Evolutionary conservation across 345 rosid genomes (phyloP), one percentile per base, ranked within the genome.

Genomic region (Arabidopsis arenosa): DNA sequence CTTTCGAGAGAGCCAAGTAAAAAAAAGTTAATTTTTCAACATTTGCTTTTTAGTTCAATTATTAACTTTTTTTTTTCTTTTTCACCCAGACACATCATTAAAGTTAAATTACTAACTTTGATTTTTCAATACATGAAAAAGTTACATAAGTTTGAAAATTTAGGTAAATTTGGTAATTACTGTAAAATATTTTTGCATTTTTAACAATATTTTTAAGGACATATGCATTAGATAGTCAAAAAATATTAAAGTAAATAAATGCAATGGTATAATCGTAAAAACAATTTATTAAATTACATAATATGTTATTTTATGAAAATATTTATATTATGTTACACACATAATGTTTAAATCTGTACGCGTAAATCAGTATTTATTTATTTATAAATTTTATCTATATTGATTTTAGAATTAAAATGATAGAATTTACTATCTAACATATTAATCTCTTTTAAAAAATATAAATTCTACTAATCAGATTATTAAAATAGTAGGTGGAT

Each of bases 1-100:
- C 43, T 65, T 17, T 47, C 15, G 5, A 65, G 56, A 65, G 56
- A 48, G 56, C 28, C 9, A 11, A 47, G 43, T 28, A 35, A 45
- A 65, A 30, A 41, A 12, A 40, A 32, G 41, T 6, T 12, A 45
- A n/a, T 48, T 54, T 55, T 12, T 62, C 52, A 3, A 28, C 1
- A 23, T 45, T 17, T 15, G 28, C 40, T 45, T 65, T 48, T 32
- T 47, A 35, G 8, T 32, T 65, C 56, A 47, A 47, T 65, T 47
- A 65, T 47, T 47, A 47, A 23, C 39, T 63, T 63, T 63, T 2
- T 9, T 12, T 36, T 36, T n/a, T 32, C 10, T 35, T n/a, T 15
- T 56, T 36, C 9, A 30, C 21, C 5, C 4, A 15, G n/a, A 45
- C 10, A 32, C 14, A 64, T 45, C n/a, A 45, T 9, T n/a, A 30